Evolutionary conservation across 345 rosid genomes (phyloP), one percentile per base, ranked within the genome.

Genomic region (Melastoma malabathricum): DNA sequence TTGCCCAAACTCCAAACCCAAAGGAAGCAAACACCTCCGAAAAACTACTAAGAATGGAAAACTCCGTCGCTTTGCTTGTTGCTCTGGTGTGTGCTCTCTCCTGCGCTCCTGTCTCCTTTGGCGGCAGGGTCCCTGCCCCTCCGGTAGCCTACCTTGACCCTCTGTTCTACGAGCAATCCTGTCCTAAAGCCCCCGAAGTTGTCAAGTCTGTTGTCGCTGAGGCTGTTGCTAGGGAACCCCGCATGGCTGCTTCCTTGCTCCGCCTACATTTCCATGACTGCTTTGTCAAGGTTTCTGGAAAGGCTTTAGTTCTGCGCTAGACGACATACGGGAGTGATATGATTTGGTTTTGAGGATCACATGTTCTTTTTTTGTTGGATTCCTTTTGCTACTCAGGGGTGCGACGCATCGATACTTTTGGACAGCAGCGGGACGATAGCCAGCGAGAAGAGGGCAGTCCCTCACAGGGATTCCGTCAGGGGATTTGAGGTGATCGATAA

Each of bases 251-350:
- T 72, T 85, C 93, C 44, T 59, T 89, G 57, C 25, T 88, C 15
- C 74, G 95, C 71, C 80, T 84, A 51, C 83, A 75, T 56, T 88
- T 88, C 70, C 97, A 80, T 44, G 97, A 85, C 67, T 89, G 97
- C 49, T 89, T 89, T 55, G 97, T 82, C 67, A 74, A 78, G 75
- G 94, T 84, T 45, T 10, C 49, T 38, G 13, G 25, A 43, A 38
- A 12, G 6, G 15, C 2, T 46, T 3, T 9, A 6, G 22, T 8
- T 41, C n/a, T 23, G 5, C 16, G 29, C 17, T 57, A n/a, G 18
- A 47, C 13, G 17, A 9, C 19, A 17, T 3, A 3, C 2, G 25
- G 18, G 1, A 19, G 18, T 46, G 6, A 18, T 22, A 15, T 16
- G 43, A 46, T 13, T 13, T 29, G 14, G 22, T 22, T 17, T 18